Conservation (phyloP, 768 basidiomycete species). For the Cystobasidium ongulense region DNA sequence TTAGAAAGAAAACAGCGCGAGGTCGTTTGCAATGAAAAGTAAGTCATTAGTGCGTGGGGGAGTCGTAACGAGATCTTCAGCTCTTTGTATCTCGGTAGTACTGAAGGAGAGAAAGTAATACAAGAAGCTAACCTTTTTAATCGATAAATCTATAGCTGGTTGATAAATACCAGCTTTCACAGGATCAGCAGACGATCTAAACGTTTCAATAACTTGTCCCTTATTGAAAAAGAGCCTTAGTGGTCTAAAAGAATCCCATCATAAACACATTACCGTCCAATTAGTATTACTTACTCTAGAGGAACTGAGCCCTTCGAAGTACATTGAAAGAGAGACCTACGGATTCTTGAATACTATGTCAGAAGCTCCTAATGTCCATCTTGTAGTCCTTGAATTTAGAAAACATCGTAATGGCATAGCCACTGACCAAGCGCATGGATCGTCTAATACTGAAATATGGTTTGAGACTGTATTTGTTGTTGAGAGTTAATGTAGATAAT, state of each 20-base stretch:
- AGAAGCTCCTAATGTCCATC: slow-evolving; percentile 33
- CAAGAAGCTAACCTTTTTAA: slow-evolving; percentile 21
- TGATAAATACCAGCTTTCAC: slow-evolving; percentile 30
- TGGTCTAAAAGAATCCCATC: background rate
- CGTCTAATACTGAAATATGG: slow-evolving; percentile 31
- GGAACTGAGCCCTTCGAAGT: background rate
- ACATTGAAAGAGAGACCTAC: background rate
- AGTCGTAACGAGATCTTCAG: no score
- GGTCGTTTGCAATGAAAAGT: background rate
- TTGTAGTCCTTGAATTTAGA: background rate
- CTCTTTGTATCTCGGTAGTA: no score
- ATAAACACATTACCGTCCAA: no score
- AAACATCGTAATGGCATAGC: slow-evolving; percentile 18
- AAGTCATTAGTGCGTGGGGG: no score
- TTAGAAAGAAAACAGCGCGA: background rate
- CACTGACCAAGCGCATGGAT: slow-evolving; percentile 20
- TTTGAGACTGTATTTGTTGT: slow-evolving; percentile 19
- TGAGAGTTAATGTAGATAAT: background rate
- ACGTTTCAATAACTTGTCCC: slow-evolving; percentile 33
- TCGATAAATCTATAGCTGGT: slow-evolving; percentile 28
- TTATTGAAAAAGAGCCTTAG: slow-evolving; percentile 14
- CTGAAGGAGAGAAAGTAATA: no score
- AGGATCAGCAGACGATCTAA: slow-evolving; percentile 9
- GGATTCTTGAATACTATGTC: slow-evolving; percentile 32
- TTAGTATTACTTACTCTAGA: no score